Evolutionary conservation across 2,329 filamentous ascomycete species (phyloP), one percentile per base, ranked within the genome.

Genomic region (Diaporthe amygdali): DNA sequence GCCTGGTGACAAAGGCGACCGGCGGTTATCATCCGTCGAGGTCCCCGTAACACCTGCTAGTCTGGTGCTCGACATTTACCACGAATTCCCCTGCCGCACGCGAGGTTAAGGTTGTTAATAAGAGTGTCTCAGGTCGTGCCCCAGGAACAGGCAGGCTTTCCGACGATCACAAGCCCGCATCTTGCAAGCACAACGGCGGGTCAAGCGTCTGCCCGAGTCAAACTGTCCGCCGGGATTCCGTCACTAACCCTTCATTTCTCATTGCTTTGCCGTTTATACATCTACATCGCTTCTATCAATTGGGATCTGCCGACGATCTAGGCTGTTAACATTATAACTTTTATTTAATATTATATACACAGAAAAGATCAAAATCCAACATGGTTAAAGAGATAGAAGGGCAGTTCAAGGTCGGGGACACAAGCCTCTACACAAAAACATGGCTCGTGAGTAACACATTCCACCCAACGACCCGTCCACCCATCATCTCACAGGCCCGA

Each of bases 361-460:
- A 30, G 9, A 4, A 39, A 20, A 14, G 15, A 5, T 12, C 32
- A 17, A 27, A 32, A 22, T 20, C 67, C 72, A 79, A 73, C 1
- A 85, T 84, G 83, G 82, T 82, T 14, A 74, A 79, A 39, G 81
- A 83, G 72, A 78, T 79, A n/a, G 88, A 90, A 76, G 86, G 87
- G 66, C 84, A 82, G 8, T 87, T 90, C 72, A 77, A 83, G 37
- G 76, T 85, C 44, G 84, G 81, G 51, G 82, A 81, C 69, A 77
- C 78, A 56, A 84, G 79, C 77, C 84, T 90, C 32, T 88, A 88
- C 80, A 86, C 86, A 72, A 90, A 89, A 79, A 88, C 87, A 20
- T 90, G 87, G 87, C 85, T 87, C 75, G 88, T 90, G 81, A 79
- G 87, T 81, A 54, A 17, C 32, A 47, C 41, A 64, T 64, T 37